These are phyloP conservation scores for Cephaloascus fragrans DNA, from an alignment of 805 yeast genomes.

Conservation along the genomic window DNA sequence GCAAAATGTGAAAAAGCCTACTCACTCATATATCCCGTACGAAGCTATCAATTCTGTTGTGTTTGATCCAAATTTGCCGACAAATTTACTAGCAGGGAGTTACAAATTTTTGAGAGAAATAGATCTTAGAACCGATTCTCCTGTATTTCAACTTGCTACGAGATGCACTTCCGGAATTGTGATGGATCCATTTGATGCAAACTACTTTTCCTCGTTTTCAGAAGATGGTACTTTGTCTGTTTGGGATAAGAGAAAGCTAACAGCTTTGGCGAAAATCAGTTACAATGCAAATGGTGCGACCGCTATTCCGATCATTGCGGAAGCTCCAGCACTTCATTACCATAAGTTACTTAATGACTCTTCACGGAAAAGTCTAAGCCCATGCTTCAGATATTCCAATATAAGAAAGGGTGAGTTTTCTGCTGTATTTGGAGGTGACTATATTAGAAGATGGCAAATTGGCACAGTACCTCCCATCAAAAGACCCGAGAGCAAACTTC, in stretches of 20 bases:
- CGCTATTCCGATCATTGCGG: slow-evolving; percentile 17
- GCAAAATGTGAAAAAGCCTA: slow-evolving; percentile 41
- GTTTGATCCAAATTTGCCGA: slow-evolving; percentile 52
- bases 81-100: slow-evolving; percentile 58
- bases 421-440: slow-evolving; percentile 68
- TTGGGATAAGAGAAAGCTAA: slow-evolving; percentile 67
- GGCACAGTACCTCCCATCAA: slow-evolving; percentile 39
- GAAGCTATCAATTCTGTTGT: slow-evolving; percentile 65
- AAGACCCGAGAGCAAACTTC: slow-evolving; percentile 2
- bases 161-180: slow-evolving; percentile 60
- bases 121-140: slow-evolving; percentile 58
- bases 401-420: slow-evolving; percentile 64
- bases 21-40: slow-evolving; percentile 51
- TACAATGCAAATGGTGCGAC: slow-evolving; percentile 8
- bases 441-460: slow-evolving; percentile 72
- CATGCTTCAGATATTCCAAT: slow-evolving; percentile 64
- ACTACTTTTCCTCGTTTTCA: slow-evolving; percentile 62
- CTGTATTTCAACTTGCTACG: slow-evolving; percentile 67
- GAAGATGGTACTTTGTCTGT: slow-evolving; percentile 81
- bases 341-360: slow-evolving; percentile 54
- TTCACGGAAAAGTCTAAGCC: slow-evolving; percentile 45
- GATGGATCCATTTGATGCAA: slow-evolving; percentile 58
- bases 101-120: slow-evolving; percentile 70
- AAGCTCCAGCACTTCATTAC: slow-evolving; percentile 51
- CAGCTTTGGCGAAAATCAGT: slow-evolving; percentile 12